Base-by-base conservation (phyloP, 352 stramenopile genomes). In the Pythium aristosporum region DNA sequence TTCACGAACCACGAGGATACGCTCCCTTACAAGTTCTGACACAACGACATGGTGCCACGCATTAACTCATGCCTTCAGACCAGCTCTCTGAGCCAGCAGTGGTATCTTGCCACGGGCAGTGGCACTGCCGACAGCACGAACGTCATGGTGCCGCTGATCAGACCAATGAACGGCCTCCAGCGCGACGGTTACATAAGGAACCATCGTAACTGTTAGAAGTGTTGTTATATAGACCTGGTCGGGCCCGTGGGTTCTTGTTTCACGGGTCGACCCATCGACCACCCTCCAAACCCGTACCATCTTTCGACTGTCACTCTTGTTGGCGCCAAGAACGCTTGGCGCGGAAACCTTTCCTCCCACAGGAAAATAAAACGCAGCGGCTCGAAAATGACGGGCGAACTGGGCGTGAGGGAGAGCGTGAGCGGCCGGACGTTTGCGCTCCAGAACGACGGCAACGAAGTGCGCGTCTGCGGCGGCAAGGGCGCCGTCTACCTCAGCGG, bases 391-490 rank as follows among this genome's bases (percentile, higher is more conserved):
- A 67, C 47, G 42, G 36, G 63, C 75, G 52, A 52, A 49, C 69
- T 92, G 7, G 77, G 80, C 16, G 80, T 91, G 25, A 86, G 85
- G 74, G 84, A 92, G 59, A 89, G 79, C 65, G 80, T 92, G 65
- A 91, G 79, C 68, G 84, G 84, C 41, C 79, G 79, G 69, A 58
- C 71, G 42, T 76, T 80, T 57, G 49, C 55, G 21, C 71, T 92
- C 2, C 49, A 49, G 18, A 63, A 65, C n/a, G 78, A 85, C 23
- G 83, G 81, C 25, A 50, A 69, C 9, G 84, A 92, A 57, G 57
- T 76, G 61, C 69, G 68, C 57, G 80, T 92, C 52, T 91, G 84
- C 52, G 84, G 80, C 41, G 77, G 79, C 59, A 90, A 89, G 50
- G 84, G 78, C 39, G 67, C 73, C 47, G 75, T 92, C 23, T 91